These are phyloP conservation scores for Dothideomycetes sp. DNA, from an alignment of 2,329 filamentous ascomycete species.

Conservation along the genomic window DNA sequence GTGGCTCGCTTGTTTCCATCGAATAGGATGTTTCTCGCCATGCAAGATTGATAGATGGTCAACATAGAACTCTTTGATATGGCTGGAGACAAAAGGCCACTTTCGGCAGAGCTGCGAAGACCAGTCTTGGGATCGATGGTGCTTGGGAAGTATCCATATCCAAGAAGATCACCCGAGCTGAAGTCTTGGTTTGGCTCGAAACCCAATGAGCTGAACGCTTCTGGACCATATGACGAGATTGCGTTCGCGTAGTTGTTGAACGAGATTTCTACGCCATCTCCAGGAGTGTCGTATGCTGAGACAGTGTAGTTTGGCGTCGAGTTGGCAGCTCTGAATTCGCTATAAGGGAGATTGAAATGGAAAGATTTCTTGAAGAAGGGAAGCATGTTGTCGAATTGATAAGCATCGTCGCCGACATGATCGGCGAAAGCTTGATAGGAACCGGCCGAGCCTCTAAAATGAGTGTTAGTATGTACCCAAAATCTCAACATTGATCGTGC, in stretches of 20 bases:
- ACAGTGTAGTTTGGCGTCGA: slow-evolving; percentile 8
- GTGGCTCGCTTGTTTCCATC: slow-evolving; percentile 19
- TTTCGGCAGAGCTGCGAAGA: slow-evolving; percentile 21
- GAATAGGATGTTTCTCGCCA: slow-evolving; percentile 28
- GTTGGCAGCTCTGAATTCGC: slow-evolving; percentile 13
- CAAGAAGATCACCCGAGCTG: slow-evolving; percentile 20
- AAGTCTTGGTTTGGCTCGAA: slow-evolving; percentile 22
- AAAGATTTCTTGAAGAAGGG: slow-evolving; percentile 21
- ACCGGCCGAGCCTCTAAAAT: slow-evolving; percentile 24
- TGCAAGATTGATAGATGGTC: slow-evolving; percentile 14
- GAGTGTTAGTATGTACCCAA: slow-evolving; percentile 21
- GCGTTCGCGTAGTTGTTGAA: slow-evolving; percentile 23
- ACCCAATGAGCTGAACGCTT: slow-evolving; percentile 22
- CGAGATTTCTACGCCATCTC: slow-evolving; percentile 27
- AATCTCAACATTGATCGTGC: slow-evolving; percentile 18
- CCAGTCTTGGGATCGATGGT: slow-evolving; percentile 26
- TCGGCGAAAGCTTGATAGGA: slow-evolving; percentile 28
- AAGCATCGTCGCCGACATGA: slow-evolving; percentile 26
- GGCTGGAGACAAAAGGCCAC: slow-evolving; percentile 20
- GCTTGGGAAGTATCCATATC: slow-evolving; percentile 18
- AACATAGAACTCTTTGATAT: background rate
- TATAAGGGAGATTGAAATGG: slow-evolving; percentile 16
- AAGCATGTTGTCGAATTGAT: slow-evolving; percentile 23
- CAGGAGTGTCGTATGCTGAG: slow-evolving; percentile 16
- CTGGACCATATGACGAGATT: slow-evolving; percentile 21